Evolutionary conservation across 208 protist genomes (phyloP).

Genomic region (Spongospora subterranea): DNA sequence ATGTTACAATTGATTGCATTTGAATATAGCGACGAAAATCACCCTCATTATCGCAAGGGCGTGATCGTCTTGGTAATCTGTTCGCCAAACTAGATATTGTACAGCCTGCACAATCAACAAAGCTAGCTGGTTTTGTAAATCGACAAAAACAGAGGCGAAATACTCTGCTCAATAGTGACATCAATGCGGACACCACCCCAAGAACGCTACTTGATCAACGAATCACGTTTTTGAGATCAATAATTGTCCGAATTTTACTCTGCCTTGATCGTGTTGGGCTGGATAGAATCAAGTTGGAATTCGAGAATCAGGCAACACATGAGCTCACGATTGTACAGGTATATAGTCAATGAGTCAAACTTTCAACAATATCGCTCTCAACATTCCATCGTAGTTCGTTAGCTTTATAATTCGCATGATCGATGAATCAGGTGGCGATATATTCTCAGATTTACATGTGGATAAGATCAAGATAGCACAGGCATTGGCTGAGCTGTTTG

Average conservation of each 20-base stretch:
- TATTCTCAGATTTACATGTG: neutral
- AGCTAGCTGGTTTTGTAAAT: neutral
- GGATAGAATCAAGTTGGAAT: neutral
- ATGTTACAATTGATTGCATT: too few species aligned
- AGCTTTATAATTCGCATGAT: conserved; percentile 33
- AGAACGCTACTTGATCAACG: neutral
- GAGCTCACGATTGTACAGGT: conserved; percentile 26
- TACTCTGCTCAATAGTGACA: neutral
- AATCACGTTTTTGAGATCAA: neutral
- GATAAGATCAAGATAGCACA: neutral
- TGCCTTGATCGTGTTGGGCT: conserved; percentile 20
- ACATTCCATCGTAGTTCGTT: neutral
- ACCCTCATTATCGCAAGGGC: neutral
- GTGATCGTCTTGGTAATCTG: neutral
- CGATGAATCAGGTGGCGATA: neutral
- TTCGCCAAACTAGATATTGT: neutral
- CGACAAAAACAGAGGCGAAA: neutral
- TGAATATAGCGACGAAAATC: neutral
- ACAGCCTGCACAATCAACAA: neutral
- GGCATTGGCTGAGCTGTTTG: conserved; percentile 43
- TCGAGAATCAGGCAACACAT: neutral
- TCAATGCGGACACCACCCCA: neutral
- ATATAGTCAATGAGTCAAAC: neutral
- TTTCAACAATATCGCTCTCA: neutral
- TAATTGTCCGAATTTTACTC: conserved; percentile 7